Base-by-base conservation (phyloP, 495 filamentous ascomycete genomes). In the Parathielavia appendiculata region DNA sequence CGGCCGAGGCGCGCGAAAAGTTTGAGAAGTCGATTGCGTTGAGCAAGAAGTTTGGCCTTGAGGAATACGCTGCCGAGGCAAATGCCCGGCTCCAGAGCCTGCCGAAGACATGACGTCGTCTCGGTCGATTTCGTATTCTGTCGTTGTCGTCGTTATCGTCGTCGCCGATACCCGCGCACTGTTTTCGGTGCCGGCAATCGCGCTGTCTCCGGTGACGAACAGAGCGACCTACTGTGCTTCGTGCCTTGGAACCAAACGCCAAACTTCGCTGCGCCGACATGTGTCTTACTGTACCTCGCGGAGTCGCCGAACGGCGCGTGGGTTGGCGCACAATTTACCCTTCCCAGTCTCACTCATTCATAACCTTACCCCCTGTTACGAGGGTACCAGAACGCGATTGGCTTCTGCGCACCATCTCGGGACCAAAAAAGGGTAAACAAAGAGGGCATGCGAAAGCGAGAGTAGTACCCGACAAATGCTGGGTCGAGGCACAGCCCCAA, bases 21-120 rank as follows among this genome's bases (percentile, higher is more conserved):
- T 91, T 85, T 64, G 71, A 77, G 40, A 83, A 95, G 64, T 87
- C 89, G 16, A 73, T 75, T 43, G 76, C 70, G 9, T 63, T 91
- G 55, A 84, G 85, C 43, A 80, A 81, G 60, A 81, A 73, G 12
- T 66, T 92, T 17, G 82, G 81, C 0, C 87, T 87, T 63, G 71
- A 80, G 8, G 82, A 87, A 32, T 89, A 88, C 5, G 69, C 85
- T 8, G 65, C 65, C 32, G 81, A 82, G 69, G 83, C 86, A 0
- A 75, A 84, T 23, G 80, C 77, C 8, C 80, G 78, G 14, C 60
- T 89, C 58, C 77, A 43, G 43, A 54, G 39, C 10, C 56, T 61
- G 4, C 30, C 49, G 13, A 51, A n/a, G 73, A 65, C 80, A 80
- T 64, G 43, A 87, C 14, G 22, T 53, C 38, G 41, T 59, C 64